phyloP scores from a whole-genome alignment of 306 rosid species.

The Ziziphus jujuba region DNA sequence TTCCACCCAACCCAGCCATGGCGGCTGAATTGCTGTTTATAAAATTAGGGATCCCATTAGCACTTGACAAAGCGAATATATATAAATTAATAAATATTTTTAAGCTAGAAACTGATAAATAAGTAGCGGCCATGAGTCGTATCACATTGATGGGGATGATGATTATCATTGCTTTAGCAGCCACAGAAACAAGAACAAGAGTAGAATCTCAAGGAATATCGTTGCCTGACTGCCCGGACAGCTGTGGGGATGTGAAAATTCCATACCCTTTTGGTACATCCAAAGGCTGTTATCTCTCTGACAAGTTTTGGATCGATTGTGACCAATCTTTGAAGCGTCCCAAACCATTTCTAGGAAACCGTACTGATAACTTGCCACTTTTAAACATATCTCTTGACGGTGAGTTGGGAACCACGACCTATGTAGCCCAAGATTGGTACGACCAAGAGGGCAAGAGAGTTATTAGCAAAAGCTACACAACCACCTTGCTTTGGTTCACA shows the following conservation, averaged over 20 bases:
- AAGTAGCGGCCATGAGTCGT: too few relatives aligned
- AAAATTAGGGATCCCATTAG: too few relatives aligned
- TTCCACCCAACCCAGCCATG: too few relatives aligned
- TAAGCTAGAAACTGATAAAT: too few relatives aligned
- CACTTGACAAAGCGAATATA: too few relatives aligned
- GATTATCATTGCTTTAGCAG: neutral
- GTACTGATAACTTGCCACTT: neutral
- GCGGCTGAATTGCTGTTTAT: too few relatives aligned
- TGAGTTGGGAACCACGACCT: neutral
- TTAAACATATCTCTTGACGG: neutral
- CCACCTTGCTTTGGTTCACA: neutral
- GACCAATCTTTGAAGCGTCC: neutral
- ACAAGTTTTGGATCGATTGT: conserved; percentile 10
- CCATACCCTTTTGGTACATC: conserved; percentile 31
- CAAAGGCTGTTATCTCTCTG: conserved; percentile 4
- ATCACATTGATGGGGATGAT: too few relatives aligned
- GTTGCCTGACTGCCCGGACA: conserved; percentile 14
- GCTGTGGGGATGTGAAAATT: conserved; percentile 8
- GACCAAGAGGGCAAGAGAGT: neutral
- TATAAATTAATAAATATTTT: too few relatives aligned
- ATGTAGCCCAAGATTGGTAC: neutral
- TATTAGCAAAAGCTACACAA: accelerated
- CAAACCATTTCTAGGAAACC: neutral
- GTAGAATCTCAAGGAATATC: neutral
- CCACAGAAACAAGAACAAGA: neutral